Conservation (phyloP, 768 basidiomycete genomes). For the Rhizopogon sp. region DNA sequence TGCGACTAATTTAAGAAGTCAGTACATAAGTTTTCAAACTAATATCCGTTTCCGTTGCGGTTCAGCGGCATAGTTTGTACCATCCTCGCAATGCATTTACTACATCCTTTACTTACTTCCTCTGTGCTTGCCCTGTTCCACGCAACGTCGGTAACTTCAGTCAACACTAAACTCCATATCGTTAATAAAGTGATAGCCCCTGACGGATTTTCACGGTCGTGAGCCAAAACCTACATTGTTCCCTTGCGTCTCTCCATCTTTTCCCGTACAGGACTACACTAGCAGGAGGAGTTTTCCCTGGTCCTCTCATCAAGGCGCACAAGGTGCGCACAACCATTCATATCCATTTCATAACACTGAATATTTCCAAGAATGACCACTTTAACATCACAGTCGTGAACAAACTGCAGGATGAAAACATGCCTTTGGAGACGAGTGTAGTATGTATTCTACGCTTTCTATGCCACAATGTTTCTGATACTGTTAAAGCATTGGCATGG, state of each 20-base stretch:
- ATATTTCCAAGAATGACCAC: too few relatives aligned
- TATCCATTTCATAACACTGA: too few relatives aligned
- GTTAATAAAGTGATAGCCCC: conserved; percentile 41
- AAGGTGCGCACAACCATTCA: too few relatives aligned
- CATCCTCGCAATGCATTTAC: neutral
- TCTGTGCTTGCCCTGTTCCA: neutral
- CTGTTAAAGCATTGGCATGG: too few relatives aligned
- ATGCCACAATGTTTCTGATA: too few relatives aligned
- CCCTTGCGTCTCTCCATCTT: neutral
- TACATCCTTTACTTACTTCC: neutral
- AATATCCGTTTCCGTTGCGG: neutral
- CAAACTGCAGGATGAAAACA: too few relatives aligned
- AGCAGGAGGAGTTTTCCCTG: conserved; percentile 44
- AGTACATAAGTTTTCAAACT: too few relatives aligned
- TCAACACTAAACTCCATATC: conserved; percentile 29
- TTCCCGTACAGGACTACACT: conserved; percentile 32
- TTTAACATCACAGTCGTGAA: too few relatives aligned
- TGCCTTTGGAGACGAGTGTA: too few relatives aligned
- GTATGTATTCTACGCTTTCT: too few relatives aligned
- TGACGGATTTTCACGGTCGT: conserved; percentile 43
- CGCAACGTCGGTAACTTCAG: conserved; percentile 11
- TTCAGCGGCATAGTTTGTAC: neutral
- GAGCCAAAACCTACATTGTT: conserved; percentile 3
- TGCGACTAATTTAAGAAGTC: neutral
- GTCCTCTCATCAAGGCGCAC: too few relatives aligned